Evolutionary conservation across 176 grass and related monocot genomes (phyloP), one percentile per base, ranked within the genome.

Genomic region (Pontederia crassipes): DNA sequence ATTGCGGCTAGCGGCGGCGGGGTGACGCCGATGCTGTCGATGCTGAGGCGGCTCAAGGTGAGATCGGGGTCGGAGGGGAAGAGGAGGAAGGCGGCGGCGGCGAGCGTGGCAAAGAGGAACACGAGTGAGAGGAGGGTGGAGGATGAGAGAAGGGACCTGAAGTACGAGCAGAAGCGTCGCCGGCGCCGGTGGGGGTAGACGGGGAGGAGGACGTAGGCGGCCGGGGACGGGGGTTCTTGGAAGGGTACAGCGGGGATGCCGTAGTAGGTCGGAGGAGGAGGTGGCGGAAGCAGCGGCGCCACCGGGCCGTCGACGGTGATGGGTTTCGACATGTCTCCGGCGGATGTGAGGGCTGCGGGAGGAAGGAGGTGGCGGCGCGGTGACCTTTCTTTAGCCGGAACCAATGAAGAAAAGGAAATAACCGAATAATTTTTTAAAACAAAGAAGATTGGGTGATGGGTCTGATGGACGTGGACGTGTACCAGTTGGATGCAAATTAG

Each of bases 31-130:
- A 69, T 69, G 53, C 35, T 12, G 35, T 69, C 66, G 32, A 69
- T n/a, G n/a, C 1, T 9, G 66, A 69, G 10, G 16, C 51, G 52
- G 35, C 16, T 11, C n/a, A 69, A 14, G 11, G n/a, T 45, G 32
- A 69, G 53, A 10, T 57, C 53, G 52, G 66, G 66, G 5, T 69
- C 53, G 53, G 66, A 56, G 52, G 66, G 66, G 52, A 52, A 69
- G 35, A 69, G 52, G 35, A 69, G 56, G 53, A 56, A 69, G 53
- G 32, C n/a, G 29, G 52, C 32, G n/a, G 11, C 46, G n/a, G 53
- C 13, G 16, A 69, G 16, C 15, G 56, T 32, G n/a, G 56, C 15
- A 10, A 56, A 4, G 66, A 56, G 12, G 35, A 69, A 56, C 15
- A 17, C 66, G 16, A 10, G 5, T 9, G 16, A 12, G n/a, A 69